Conservation (phyloP, 2,329 filamentous ascomycete species). For the Corinectria fuckeliana region DNA sequence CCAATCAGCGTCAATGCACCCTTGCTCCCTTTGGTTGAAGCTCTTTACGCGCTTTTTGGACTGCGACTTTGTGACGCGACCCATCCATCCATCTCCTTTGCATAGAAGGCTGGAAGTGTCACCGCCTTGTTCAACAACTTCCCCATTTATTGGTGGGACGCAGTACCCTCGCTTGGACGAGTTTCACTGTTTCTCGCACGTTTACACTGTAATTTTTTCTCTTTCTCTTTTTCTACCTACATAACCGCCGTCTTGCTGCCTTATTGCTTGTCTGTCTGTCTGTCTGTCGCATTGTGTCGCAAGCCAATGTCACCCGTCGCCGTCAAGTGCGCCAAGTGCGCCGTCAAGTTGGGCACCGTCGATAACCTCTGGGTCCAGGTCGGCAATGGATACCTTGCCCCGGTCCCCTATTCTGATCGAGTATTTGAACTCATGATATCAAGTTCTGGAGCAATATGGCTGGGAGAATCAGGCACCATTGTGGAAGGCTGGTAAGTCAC, state of each 20-base stretch:
- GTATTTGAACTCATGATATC: constrained; percentile 26
- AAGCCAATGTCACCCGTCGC: constrained; percentile 45
- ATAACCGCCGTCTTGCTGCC: neutral
- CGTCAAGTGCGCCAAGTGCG: constrained; percentile 45
- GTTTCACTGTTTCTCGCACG: neutral
- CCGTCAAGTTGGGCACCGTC: constrained; percentile 40
- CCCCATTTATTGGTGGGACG: neutral
- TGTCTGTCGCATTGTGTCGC: neutral
- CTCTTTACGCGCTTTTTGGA: constrained; percentile 21
- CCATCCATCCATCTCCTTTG: constrained; percentile 2
- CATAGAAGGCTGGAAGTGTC: neutral
- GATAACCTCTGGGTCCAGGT: constrained; percentile 50
- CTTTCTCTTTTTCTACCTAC: too few species aligned
- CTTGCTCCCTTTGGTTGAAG: neutral
- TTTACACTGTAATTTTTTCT: neutral
- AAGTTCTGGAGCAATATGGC: constrained; percentile 34
- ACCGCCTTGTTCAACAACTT: neutral
- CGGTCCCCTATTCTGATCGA: constrained; percentile 36
- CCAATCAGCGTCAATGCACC: constrained; percentile 8
- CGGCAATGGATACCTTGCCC: constrained; percentile 49
- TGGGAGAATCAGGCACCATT: constrained; percentile 44
- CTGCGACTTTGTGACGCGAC: constrained; percentile 19
- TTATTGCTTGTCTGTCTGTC: neutral
- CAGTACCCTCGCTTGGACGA: neutral
- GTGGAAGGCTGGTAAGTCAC: constrained; percentile 44